A percentile compares a stretch with the other conserved stretches of the same genome.
phyloP scores from a whole-genome alignment of 768 basidiomycete species.

The Tremella yokohamensis region DNA sequence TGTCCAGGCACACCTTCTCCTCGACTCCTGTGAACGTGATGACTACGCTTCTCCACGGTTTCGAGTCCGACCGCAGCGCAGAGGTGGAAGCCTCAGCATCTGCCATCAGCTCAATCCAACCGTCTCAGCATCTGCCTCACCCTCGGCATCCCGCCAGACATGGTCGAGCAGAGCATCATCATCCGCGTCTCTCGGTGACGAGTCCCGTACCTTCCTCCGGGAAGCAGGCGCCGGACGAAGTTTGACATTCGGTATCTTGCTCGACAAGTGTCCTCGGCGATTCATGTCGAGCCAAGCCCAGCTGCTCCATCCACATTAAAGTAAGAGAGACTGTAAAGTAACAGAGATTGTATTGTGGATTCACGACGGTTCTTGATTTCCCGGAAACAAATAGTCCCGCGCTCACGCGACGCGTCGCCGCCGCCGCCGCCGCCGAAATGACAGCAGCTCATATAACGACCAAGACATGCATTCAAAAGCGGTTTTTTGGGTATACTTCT shows the following conservation, averaged over 20 bases:
- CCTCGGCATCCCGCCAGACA: slow-evolving; percentile 34
- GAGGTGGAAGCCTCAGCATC: slow-evolving; percentile 31
- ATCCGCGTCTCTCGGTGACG: slow-evolving; percentile 31
- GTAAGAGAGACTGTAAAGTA: too few relatives aligned
- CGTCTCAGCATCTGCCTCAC: slow-evolving; percentile 14
- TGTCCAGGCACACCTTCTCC: slow-evolving; percentile 30
- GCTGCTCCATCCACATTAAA: too few relatives aligned
- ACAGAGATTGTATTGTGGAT: too few relatives aligned
- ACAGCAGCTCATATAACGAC: background rate
- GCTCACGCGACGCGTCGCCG: too few relatives aligned
- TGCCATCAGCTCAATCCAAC: slow-evolving; percentile 4
- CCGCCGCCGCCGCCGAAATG: too few relatives aligned
- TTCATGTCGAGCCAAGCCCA: slow-evolving; percentile 20
- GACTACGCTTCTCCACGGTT: slow-evolving; percentile 30
- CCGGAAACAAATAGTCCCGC: too few relatives aligned
- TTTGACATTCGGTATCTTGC: slow-evolving; percentile 52
- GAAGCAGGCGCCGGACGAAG: slow-evolving; percentile 45
- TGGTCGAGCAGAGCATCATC: slow-evolving; percentile 36
- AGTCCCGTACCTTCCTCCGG: slow-evolving; percentile 8
- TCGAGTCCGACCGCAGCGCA: slow-evolving; percentile 22
- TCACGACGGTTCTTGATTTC: too few relatives aligned
- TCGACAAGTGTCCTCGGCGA: slow-evolving; percentile 50
- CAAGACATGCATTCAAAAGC: slow-evolving; percentile 1
- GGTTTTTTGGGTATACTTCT: background rate
- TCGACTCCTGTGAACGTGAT: slow-evolving; percentile 44